These are phyloP conservation scores for Tillandsia fasciculata DNA, from an alignment of 176 grass and related monocot species.

Conservation along the genomic window DNA sequence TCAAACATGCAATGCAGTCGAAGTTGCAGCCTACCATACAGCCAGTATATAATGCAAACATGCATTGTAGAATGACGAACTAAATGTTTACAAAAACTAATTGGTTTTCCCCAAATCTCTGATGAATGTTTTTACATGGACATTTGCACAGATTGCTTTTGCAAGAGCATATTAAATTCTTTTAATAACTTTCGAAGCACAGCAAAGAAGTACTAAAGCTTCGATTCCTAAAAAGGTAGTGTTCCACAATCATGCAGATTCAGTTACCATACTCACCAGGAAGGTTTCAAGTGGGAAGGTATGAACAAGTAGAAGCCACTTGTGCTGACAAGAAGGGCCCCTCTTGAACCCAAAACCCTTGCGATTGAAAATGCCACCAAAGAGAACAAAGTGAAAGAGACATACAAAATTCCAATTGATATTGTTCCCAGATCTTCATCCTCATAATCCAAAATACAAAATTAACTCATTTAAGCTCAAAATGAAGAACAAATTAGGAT, in stretches of 20 bases:
- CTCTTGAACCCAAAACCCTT: conserved; percentile 41
- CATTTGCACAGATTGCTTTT: too few species aligned
- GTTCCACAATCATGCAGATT: not conserved
- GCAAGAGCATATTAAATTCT: too few species aligned
- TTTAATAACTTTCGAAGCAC: too few species aligned
- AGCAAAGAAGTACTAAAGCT: not conserved
- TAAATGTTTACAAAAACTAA: too few species aligned
- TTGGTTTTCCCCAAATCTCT: too few species aligned
- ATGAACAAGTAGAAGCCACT: conserved; percentile 78
- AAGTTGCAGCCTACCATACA: too few species aligned
- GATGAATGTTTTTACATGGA: too few species aligned
- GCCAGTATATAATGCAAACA: too few species aligned
- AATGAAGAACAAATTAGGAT: too few species aligned
- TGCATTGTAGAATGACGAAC: too few species aligned
- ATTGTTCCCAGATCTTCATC: conserved; percentile 60
- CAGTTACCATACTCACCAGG: conserved; percentile 35
- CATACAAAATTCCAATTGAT: conserved; percentile 65
- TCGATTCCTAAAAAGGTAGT: not conserved
- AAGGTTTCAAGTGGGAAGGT: conserved; percentile 69
- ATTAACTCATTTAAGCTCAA: not conserved
- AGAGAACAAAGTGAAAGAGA: conserved; percentile 76
- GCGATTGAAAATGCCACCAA: conserved; percentile 45
- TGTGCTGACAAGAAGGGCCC: conserved; percentile 65
- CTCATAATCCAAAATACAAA: conserved; percentile 16
- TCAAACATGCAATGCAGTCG: too few species aligned